Conservation (phyloP, 345 rosid species). For the Psidium friedrichsthalianum region DNA sequence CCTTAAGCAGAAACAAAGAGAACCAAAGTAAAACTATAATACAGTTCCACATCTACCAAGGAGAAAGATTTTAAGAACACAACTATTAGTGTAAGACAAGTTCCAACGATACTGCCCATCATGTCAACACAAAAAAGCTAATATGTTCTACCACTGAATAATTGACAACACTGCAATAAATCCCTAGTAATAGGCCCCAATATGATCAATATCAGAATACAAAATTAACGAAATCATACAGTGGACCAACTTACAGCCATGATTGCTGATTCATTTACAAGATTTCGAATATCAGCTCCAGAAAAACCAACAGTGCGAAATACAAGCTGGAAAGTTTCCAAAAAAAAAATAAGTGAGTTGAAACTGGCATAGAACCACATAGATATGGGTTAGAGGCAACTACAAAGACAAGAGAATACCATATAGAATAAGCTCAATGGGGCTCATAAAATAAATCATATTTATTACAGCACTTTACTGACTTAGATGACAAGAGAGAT, state of each 20-base stretch:
- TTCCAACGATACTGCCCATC: neutral
- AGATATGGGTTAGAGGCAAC: neutral
- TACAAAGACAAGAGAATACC: neutral
- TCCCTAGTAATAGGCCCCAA: neutral
- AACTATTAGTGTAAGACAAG: neutral
- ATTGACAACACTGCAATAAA: neutral
- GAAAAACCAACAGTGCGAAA: slow-evolving; percentile 93
- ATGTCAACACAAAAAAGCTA: neutral
- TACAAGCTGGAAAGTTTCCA: slow-evolving; percentile 54
- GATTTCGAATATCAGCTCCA: slow-evolving; percentile 94
- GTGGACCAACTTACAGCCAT: slow-evolving; percentile 66
- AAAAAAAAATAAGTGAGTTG: neutral
- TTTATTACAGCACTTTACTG: neutral
- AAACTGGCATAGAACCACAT: neutral
- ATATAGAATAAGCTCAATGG: neutral
- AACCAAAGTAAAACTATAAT: neutral
- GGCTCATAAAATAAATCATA: neutral
- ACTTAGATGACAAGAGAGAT: neutral
- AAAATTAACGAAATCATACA: neutral
- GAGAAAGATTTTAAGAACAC: neutral
- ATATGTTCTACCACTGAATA: neutral
- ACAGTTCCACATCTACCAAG: neutral
- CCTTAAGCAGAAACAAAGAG: neutral
- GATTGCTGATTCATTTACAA: slow-evolving; percentile 93
- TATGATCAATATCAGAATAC: neutral